phyloP scores from a whole-genome alignment of 2,329 filamentous ascomycete genomes.

The Monilinia laxa region DNA sequence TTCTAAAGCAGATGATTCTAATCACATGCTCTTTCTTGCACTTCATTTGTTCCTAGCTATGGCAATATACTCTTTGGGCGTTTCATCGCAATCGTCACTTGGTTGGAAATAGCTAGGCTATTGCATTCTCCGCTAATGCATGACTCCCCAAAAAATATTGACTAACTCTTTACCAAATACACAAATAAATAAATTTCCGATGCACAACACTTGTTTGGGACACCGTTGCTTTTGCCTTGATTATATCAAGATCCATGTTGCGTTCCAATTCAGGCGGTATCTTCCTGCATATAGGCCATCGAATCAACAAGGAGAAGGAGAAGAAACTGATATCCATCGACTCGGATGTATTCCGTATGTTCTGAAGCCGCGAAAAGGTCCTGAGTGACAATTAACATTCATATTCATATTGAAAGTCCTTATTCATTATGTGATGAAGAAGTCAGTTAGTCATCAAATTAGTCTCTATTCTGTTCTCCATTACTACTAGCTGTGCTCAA shows the following conservation, averaged over 20 bases:
- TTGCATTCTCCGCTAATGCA: constrained; percentile 12
- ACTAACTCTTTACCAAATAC: not conserved
- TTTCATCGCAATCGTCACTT: not conserved
- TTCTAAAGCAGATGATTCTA: not conserved
- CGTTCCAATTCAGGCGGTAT: constrained; percentile 4
- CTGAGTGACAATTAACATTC: not conserved
- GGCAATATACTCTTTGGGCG: constrained; percentile 1
- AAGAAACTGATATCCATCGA: not conserved
- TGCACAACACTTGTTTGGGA: constrained; percentile 25
- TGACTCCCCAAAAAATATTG: constrained; percentile 2
- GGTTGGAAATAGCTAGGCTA: not conserved
- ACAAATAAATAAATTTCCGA: constrained; percentile 18
- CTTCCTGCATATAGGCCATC: not conserved
- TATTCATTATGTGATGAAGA: not conserved
- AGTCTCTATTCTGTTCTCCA: not conserved
- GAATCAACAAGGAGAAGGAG: too few relatives aligned
- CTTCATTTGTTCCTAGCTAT: not conserved
- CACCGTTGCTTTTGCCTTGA: constrained; percentile 12
- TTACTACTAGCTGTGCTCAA: not conserved
- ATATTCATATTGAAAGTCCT: not conserved
- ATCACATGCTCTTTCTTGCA: not conserved
- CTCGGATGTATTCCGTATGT: not conserved
- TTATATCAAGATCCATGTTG: constrained; percentile 19
- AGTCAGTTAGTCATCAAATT: not conserved
- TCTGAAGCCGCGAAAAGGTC: not conserved